Conservation (phyloP, 441 rosid species). For the Populus hybrid region DNA sequence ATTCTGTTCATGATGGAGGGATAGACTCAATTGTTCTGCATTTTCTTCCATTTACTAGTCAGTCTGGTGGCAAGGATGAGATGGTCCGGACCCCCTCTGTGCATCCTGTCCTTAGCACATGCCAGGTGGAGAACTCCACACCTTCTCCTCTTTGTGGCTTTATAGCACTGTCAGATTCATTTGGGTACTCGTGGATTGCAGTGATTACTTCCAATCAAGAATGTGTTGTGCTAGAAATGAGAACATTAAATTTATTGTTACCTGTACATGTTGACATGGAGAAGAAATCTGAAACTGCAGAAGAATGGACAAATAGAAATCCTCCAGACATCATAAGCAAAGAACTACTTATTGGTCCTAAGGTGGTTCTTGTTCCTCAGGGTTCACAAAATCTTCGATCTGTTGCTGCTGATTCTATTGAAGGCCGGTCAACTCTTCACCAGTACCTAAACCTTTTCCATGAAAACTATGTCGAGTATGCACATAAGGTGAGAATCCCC, state of each 20-base stretch:
- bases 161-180: conserved; percentile 71
- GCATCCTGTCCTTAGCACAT: conserved; percentile 80
- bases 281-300: conserved; percentile 30
- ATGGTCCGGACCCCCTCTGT: conserved; percentile 36
- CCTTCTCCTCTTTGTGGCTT: conserved; percentile 61
- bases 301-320: conserved; percentile 45
- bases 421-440: conserved; percentile 86
- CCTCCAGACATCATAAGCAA: conserved; percentile 69
- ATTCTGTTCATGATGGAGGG: conserved; percentile 77
- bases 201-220: conserved; percentile 62
- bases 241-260: conserved; percentile 74
- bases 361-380: conserved; percentile 70
- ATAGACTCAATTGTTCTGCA: conserved; percentile 52
- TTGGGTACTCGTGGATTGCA: conserved; percentile 86
- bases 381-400: conserved; percentile 68
- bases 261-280: conserved; percentile 54
- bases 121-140: conserved; percentile 59
- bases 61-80: background rate
- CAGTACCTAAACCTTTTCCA: conserved; percentile 90
- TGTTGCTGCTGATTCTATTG: conserved; percentile 79
- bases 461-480: conserved; percentile 91
- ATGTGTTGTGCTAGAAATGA: conserved; percentile 85
- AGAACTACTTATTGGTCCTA: conserved; percentile 87
- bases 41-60: background rate
- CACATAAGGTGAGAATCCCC: conserved; percentile 73